Base-by-base conservation (phyloP, 1,284 basidiomycete species). In the Melampsora abietis-canadensis region DNA sequence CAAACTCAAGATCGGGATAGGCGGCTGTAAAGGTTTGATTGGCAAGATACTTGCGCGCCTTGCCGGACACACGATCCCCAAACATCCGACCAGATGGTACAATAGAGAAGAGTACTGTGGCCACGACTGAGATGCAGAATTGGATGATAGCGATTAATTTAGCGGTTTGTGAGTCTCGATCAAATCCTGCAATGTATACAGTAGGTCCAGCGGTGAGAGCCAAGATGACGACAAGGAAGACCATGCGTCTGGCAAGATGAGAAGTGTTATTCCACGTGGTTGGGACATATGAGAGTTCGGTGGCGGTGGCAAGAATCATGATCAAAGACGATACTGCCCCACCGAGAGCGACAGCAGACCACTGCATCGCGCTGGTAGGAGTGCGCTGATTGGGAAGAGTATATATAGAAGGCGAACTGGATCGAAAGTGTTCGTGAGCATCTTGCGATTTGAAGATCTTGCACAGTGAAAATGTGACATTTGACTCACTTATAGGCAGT, bases 221-320 rank as follows among this genome's bases (percentile, higher is more conserved):
- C 65, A 96, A 88, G 30, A 90, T 91, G 82, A 96, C 85, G 63
- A 89, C 80, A 66, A 97, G 85, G 85, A 95, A 94, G 60, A 92
- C 78, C 21, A 95, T 85, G 5, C 94, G 89, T 66, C 92, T 89
- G 1, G 91, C 89, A 64, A 96, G 88, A 81, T 96, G 93, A 5
- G 92, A 93, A 15, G 93, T 92, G 84, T 95, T 96, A 83, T 94
- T 95, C 94, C 94, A 96, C 27, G 92, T 95, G 2, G 92, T 92
- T 0, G 94, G 94, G 81, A 97, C 94, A 84, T 95, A 96, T 61
- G 90, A 90, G 83, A 95, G 95, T 84, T 96, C 94, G 77, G 89
- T 89, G 65, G 95, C 85, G 4, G 94, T 96, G 59, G 94, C 94
- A 77, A 87, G 84, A 72, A 96, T 92, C 92, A 94, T 95, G 84